Base-by-base conservation (phyloP, 2,329 filamentous ascomycete genomes). In the Microsporum audouinii region DNA sequence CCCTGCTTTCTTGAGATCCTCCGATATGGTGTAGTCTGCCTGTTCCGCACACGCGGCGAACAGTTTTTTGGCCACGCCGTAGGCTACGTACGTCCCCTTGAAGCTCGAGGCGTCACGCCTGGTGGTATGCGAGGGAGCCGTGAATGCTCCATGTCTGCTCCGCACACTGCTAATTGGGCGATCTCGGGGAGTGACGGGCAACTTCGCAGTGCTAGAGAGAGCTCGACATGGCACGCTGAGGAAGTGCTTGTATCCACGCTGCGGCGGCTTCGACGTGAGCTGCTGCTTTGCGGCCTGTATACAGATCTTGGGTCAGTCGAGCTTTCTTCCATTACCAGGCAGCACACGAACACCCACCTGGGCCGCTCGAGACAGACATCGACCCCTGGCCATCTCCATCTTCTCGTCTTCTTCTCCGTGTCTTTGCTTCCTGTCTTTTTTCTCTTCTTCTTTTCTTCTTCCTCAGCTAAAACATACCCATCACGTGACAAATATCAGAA, bases 11-110 rank as follows among this genome's bases (percentile, higher is more conserved):
- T 86, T 86, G 66, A 87, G 79, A 60, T 84, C 79, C 65, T 87
- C 81, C 1, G 87, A 83, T 61, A 95, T 89, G 59, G 78, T 83
- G 74, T 96, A 96, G 64, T 86, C 83, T 53, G 88, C 91, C 65
- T 88, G 84, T 62, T 75, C 76, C 6, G 86, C 82, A 75, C 89
- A 95, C 64, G 84, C 81, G 70, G 88, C 86, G 77, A 90, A 91
- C 62, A 96, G 79, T 62, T 82, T 79, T 76, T 95, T 87, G 31
- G 90, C 94, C 58, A 85, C 84, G 63, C 85, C 86, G 70, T 94
- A 88, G 38, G 91, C 88, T 60, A 88, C 82, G 72, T 96, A 96
- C 10, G 84, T 84, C 68, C 86, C 84, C 5, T 17, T n/a, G 23
- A 6, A 29, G 36, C 34, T 10, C 2, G 34, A 33, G 3, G 27